Percentiles rank a stretch among this genome's conserved stretches.
Conservation (phyloP, 2,329 filamentous ascomycete species). For the Fusarium virguliforme region DNA sequence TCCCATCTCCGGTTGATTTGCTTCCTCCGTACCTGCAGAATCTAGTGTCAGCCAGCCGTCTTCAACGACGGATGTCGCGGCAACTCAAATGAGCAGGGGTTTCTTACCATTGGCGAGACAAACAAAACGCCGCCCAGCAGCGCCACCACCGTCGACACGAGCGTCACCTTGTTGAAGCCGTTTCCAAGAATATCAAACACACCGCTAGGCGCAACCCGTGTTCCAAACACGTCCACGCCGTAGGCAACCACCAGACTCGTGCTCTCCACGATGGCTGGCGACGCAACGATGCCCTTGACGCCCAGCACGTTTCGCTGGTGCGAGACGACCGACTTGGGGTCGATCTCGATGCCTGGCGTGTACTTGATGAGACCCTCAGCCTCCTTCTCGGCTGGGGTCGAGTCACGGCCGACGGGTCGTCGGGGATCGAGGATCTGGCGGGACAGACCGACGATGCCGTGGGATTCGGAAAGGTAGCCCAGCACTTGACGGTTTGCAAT, state of each 20-base stretch:
- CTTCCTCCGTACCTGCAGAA: conserved; percentile 71
- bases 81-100: not conserved
- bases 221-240: conserved; percentile 90
- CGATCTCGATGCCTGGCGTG: conserved; percentile 82
- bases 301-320: conserved; percentile 88
- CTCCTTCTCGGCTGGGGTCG: conserved; percentile 83
- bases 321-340: conserved; percentile 84
- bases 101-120: conserved; percentile 87
- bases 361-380: conserved; percentile 86
- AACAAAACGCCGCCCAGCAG: conserved; percentile 83
- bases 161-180: conserved; percentile 91
- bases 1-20: conserved; percentile 78
- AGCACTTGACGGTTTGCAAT: conserved; percentile 89
- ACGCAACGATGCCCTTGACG: conserved; percentile 79
- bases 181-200: conserved; percentile 94
- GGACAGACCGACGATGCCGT: conserved; percentile 85
- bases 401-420: conserved; percentile 87
- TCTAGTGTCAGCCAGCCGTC: conserved; percentile 53
- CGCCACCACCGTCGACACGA: conserved; percentile 87
- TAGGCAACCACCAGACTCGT: conserved; percentile 92
- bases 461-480: conserved; percentile 80
- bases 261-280: conserved; percentile 88
- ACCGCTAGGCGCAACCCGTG: conserved; percentile 87
- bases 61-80: conserved; percentile 8
- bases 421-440: conserved; percentile 86